phyloP scores from a whole-genome alignment of 352 stramenopile genomes.

The Aphanomyces cochlioides region DNA sequence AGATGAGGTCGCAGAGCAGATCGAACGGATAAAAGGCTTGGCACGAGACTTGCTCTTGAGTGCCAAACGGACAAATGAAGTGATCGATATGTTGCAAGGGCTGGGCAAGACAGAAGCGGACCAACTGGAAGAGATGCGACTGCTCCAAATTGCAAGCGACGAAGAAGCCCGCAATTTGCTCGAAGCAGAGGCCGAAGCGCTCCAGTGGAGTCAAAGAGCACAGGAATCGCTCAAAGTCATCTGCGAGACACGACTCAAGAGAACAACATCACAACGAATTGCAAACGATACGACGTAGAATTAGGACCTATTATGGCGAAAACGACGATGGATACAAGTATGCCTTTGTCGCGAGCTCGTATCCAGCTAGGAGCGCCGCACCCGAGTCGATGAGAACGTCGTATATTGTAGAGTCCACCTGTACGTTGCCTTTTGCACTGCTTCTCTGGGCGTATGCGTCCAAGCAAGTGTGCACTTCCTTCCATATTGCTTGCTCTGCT shows the following conservation, averaged over 20 bases:
- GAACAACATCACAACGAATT: not conserved
- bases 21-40: slow-evolving; percentile 58
- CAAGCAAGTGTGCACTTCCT: slow-evolving; percentile 67
- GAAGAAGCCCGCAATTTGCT: slow-evolving; percentile 79
- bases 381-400: slow-evolving; percentile 70
- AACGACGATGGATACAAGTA: slow-evolving; percentile 15
- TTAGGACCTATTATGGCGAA: too few species aligned
- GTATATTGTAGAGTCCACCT: slow-evolving; percentile 59
- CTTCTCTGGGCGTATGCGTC: slow-evolving; percentile 77
- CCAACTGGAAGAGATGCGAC: slow-evolving; percentile 72
- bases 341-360: slow-evolving; percentile 49
- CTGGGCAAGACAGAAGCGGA: slow-evolving; percentile 81
- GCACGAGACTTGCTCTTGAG: slow-evolving; percentile 73
- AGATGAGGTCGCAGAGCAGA: slow-evolving; percentile 22
- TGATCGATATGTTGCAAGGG: slow-evolving; percentile 76
- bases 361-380: slow-evolving; percentile 73
- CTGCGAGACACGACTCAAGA: slow-evolving; percentile 61
- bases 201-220: slow-evolving; percentile 78
- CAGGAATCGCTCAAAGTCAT: slow-evolving; percentile 80
- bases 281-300: too few species aligned
- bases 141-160: slow-evolving; percentile 77
- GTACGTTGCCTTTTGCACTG: slow-evolving; percentile 43
- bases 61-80: slow-evolving; percentile 69
- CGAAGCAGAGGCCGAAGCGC: slow-evolving; percentile 78
- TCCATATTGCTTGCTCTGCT: slow-evolving; percentile 75